Evolutionary conservation across 805 yeast species (phyloP).

Genomic region (Saccharomycopsis sp.): DNA sequence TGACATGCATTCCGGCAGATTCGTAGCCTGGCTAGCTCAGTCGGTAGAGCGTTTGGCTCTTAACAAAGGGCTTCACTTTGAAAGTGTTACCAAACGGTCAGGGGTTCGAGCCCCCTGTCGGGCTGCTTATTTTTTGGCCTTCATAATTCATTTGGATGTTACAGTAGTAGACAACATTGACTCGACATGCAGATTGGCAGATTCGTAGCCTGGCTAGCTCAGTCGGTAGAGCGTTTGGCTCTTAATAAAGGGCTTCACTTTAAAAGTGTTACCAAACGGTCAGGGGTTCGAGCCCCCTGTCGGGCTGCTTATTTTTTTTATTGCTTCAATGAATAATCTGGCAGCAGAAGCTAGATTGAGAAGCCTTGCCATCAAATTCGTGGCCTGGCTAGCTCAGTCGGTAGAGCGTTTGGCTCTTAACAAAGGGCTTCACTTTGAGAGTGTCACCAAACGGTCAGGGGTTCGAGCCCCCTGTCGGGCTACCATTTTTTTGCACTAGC

Average conservation of each 20-base stretch:
- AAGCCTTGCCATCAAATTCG: no score
- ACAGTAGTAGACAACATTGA: no score
- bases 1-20: no score
- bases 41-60: slow-evolving; percentile 24
- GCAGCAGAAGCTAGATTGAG: no score
- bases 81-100: not conserved
- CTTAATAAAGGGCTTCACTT: slow-evolving; percentile 12
- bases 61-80: slow-evolving; percentile 7
- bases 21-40: slow-evolving; percentile 23
- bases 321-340: no score
- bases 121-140: no score
- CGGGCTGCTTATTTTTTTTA: slow-evolving; percentile 1
- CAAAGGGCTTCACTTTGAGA: slow-evolving; percentile 1
- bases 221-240: slow-evolving; percentile 24
- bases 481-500: no score
- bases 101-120: slow-evolving; percentile 1
- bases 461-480: slow-evolving; percentile 1
- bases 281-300: slow-evolving; percentile 9
- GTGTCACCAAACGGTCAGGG: slow-evolving; percentile 1
- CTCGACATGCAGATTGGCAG: no score
- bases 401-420: slow-evolving; percentile 4
- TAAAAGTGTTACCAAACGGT: slow-evolving; percentile 4
- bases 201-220: slow-evolving; percentile 22
- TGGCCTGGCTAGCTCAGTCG: slow-evolving; percentile 4
- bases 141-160: no score